phyloP scores from a whole-genome alignment of 176 grass and related monocot species.

The Oryza coarctata region DNA sequence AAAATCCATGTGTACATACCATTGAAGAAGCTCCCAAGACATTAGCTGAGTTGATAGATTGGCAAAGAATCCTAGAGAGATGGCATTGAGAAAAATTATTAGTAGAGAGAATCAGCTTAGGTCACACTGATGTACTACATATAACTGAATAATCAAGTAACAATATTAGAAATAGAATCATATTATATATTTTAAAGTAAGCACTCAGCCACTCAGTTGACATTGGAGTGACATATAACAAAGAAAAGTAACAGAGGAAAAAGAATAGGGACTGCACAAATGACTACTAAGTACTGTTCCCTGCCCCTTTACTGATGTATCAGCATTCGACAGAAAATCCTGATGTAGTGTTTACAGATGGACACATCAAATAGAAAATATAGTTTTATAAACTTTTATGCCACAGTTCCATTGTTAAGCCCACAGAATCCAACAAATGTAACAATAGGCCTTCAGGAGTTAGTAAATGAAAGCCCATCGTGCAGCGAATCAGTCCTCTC shows the following conservation, averaged over 20 bases:
- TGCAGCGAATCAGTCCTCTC: background rate
- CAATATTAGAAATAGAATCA: background rate
- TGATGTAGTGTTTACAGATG: background rate
- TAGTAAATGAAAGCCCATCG: background rate
- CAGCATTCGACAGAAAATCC: background rate
- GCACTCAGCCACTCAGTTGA: background rate
- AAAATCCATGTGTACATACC: slow-evolving; percentile 24
- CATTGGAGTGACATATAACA: background rate
- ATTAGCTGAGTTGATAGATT: slow-evolving; percentile 60
- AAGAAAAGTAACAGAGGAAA: background rate
- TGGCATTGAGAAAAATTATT: background rate
- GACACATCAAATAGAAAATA: background rate
- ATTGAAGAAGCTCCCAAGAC: slow-evolving; percentile 47
- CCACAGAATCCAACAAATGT: background rate
- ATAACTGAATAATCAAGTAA: background rate
- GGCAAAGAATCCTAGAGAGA: slow-evolving; percentile 48
- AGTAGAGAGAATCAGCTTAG: slow-evolving; percentile 5
- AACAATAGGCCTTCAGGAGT: background rate
- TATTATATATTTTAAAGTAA: slow-evolving; percentile 1
- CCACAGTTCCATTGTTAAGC: background rate
- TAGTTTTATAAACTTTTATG: background rate
- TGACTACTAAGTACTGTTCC: background rate
- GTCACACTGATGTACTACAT: background rate
- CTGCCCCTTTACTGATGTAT: background rate
- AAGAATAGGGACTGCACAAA: background rate